Percentiles rank a stretch among this genome's conserved stretches.
Conservation (phyloP, 331 rosid species). For the Cydonia oblonga region DNA sequence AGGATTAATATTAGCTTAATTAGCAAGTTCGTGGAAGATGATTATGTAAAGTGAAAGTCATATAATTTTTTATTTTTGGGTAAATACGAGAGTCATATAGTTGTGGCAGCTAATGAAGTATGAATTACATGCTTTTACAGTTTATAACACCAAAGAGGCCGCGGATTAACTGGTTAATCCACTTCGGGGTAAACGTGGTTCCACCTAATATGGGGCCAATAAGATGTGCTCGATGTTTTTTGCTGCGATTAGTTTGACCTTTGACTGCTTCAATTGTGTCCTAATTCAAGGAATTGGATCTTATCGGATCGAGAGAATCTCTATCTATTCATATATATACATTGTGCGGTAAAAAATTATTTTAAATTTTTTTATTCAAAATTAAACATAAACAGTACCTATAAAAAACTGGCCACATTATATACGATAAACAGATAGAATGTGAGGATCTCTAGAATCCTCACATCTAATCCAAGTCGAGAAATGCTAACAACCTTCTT, state of each 20-base stretch:
- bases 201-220: no score
- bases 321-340: no score
- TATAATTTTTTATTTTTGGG: neutral
- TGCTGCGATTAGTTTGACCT: constrained; percentile 1
- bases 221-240: constrained; percentile 2
- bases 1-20: neutral
- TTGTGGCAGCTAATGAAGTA: neutral
- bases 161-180: neutral
- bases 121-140: neutral
- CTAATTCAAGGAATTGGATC: neutral
- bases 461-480: no score
- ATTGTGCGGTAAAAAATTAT: no score
- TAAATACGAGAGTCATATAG: no score
- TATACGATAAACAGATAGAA: no score
- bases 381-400: no score
- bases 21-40: neutral
- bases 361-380: no score
- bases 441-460: no score
- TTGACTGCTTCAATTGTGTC: constrained; percentile 7
- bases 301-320: no score
- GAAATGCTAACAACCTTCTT: no score
- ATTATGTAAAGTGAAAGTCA: neutral
- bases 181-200: constrained; percentile 27
- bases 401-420: accelerated
- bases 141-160: neutral